Evolutionary conservation across 768 basidiomycete species (phyloP).

Genomic region (Tulasnella calospora): DNA sequence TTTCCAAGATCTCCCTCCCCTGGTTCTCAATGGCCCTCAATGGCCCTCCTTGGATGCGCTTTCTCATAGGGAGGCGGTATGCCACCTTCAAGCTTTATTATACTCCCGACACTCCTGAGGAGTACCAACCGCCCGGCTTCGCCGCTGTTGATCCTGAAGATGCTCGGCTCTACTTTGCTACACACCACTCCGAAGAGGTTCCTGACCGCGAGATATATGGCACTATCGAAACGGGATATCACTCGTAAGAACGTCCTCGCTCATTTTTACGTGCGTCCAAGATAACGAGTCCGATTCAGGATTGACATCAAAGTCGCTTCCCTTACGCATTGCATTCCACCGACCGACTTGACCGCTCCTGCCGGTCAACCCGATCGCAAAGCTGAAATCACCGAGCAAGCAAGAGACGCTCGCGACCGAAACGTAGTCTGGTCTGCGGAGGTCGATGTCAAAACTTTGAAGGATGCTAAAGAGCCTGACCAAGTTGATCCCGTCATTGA

Average conservation of each 20-base stretch:
- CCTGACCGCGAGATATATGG: slow-evolving; percentile 55
- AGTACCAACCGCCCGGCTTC: slow-evolving; percentile 83
- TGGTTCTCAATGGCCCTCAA: slow-evolving; percentile 8
- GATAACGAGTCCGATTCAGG: neutral
- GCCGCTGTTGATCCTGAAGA: slow-evolving; percentile 63
- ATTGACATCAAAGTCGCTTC: slow-evolving; percentile 13
- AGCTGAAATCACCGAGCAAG: slow-evolving; percentile 12
- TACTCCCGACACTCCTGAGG: slow-evolving; percentile 67
- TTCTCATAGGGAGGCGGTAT: slow-evolving; percentile 59
- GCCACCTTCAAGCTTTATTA: slow-evolving; percentile 89
- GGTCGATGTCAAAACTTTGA: neutral
- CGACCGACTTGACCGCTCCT: neutral
- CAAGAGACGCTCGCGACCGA: neutral
- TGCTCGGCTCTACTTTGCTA: slow-evolving; percentile 77
- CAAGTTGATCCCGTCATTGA: neutral
- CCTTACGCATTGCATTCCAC: neutral
- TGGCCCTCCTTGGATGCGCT: slow-evolving; percentile 44
- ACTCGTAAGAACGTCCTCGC: neutral
- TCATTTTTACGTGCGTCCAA: neutral
- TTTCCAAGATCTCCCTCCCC: neutral
- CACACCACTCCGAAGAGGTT: slow-evolving; percentile 63
- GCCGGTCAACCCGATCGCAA: neutral
- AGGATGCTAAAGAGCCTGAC: neutral
- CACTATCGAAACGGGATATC: neutral
- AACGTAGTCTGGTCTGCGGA: slow-evolving; percentile 22